Base-by-base conservation (phyloP, 1,284 basidiomycete genomes). In the Schizophyllum commune region DNA sequence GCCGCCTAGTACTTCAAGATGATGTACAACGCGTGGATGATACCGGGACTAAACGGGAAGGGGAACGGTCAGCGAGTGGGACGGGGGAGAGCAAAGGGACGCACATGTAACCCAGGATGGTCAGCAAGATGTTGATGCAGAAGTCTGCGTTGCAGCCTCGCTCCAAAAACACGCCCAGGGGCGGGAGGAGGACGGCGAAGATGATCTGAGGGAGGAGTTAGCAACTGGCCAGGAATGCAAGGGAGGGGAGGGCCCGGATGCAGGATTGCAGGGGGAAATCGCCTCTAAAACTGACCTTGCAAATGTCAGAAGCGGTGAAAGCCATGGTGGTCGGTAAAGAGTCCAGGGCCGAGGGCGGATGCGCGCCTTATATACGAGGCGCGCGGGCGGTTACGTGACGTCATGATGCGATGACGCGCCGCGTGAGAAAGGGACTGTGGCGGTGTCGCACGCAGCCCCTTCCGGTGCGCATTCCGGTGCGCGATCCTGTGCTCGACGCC, bases 151-250 rank as follows among this genome's bases (percentile, higher is more conserved):
- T 47, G 52, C 60, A 61, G 17, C 62, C 62, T 21, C 63, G 56
- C 39, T 92, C 90, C 17, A 93, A 73, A 74, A 91, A 90, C 11
- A 93, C 91, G 61, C 86, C 90, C 1, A 93, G 68, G 60, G 91
- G 91, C 5, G 91, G 91, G 20, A 92, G 66, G 71, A 92, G 68
- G 74, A 92, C 79, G 63, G 90, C 90, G 63, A 85, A 69, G 63
- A 89, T 80, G 68, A 79, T 77, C 74, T 79, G 57, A 47, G 58
- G 27, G 51, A 20, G 47, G 52, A 63, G 62, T 62, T 20, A 60
- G 33, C 60, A 58, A 27, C 60, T 58, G 13, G 32, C 13, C 51
- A 39, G 32, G 60, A 39, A 54, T 22, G 56, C 54, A 13, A 58
- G 56, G 34, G 9, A 54, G 52, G 15, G 55, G 7, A 32, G 54